These are phyloP conservation scores for Flaveria brownii DNA, from an alignment of 129 eudicot genomes.

Conservation along the genomic window DNA sequence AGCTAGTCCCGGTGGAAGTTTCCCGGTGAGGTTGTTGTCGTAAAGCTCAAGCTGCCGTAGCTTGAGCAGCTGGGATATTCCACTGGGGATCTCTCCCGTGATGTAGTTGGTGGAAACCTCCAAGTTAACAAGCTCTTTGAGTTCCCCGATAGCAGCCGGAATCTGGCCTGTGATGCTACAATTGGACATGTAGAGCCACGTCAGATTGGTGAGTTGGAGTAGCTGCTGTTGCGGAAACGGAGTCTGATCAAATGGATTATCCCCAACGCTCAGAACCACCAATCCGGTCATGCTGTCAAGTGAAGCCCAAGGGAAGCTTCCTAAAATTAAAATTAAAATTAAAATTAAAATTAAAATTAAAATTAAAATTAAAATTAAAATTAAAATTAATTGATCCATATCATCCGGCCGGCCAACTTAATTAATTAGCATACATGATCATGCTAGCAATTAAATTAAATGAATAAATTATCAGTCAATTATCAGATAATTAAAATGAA, in stretches of 20 bases:
- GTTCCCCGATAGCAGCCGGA: conserved; percentile 65
- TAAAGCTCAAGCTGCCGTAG: conserved; percentile 74
- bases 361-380: too few relatives aligned
- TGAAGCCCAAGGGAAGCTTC: conserved; percentile 67
- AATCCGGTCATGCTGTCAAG: conserved; percentile 50
- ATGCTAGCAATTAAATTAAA: too few relatives aligned
- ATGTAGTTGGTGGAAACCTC: conserved; percentile 57
- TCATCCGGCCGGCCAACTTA: too few relatives aligned
- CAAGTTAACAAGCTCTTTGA: conserved; percentile 53
- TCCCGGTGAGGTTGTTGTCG: conserved; percentile 53
- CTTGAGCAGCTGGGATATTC: conserved; percentile 54
- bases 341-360: too few relatives aligned
- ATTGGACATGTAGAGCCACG: conserved; percentile 74
- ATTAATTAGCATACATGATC: too few relatives aligned
- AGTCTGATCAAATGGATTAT: conserved; percentile 57
- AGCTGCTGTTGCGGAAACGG: conserved; percentile 57
- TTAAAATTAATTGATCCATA: too few relatives aligned
- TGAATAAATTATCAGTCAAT: too few relatives aligned
- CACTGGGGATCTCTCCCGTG: conserved; percentile 63
- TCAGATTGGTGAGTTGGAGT: conserved; percentile 42
- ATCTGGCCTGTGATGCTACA: conserved; percentile 73
- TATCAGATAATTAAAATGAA: too few relatives aligned
- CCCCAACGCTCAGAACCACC: conserved; percentile 66
- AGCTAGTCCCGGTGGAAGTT: conserved; percentile 56
- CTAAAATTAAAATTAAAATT: too few relatives aligned